phyloP scores from a whole-genome alignment of 441 rosid species.

The Lepidium campestre region DNA sequence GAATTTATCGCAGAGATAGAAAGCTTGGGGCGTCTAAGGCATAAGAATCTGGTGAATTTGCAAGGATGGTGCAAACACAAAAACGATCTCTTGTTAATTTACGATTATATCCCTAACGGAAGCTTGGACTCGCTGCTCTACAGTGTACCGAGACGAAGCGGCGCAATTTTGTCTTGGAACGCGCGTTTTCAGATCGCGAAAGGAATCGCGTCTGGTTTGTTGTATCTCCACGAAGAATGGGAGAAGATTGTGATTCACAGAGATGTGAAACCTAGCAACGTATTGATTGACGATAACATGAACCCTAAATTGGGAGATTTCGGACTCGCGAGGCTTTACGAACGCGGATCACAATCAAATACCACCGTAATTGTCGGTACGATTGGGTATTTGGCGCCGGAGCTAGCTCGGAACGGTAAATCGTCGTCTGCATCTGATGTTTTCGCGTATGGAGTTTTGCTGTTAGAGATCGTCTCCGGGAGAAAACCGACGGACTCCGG shows the following conservation, averaged over 20 bases:
- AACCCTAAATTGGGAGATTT: conserved; percentile 43
- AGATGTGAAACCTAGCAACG: conserved; percentile 51
- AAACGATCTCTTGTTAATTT: conserved; percentile 53
- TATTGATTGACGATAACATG: conserved; percentile 38
- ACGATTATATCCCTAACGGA: conserved; percentile 66
- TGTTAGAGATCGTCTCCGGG: conserved; percentile 39
- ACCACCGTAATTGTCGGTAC: conserved; percentile 45
- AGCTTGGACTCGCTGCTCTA: conserved; percentile 55
- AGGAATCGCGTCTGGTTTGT: conserved; percentile 55
- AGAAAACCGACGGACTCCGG: conserved; percentile 33
- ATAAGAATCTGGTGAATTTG: conserved; percentile 67
- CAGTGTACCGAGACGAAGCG: conserved; percentile 17
- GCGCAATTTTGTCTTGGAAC: conserved; percentile 41
- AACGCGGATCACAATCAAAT: conserved; percentile 35
- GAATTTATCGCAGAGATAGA: conserved; percentile 79
- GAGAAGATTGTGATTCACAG: conserved; percentile 47
- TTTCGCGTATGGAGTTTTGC: conserved; percentile 45
- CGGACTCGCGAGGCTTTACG: conserved; percentile 46
- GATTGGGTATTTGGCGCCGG: conserved; percentile 49
- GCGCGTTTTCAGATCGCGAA: conserved; percentile 45
- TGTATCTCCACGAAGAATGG: conserved; percentile 73
- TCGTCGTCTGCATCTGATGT: conserved; percentile 42
- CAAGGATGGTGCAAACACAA: conserved; percentile 77
- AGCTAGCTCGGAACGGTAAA: conserved; percentile 39
- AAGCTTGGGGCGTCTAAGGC: conserved; percentile 61